These are phyloP conservation scores for Chondrus crispus DNA, from an alignment of 23 red algal species.

Conservation along the genomic window DNA sequence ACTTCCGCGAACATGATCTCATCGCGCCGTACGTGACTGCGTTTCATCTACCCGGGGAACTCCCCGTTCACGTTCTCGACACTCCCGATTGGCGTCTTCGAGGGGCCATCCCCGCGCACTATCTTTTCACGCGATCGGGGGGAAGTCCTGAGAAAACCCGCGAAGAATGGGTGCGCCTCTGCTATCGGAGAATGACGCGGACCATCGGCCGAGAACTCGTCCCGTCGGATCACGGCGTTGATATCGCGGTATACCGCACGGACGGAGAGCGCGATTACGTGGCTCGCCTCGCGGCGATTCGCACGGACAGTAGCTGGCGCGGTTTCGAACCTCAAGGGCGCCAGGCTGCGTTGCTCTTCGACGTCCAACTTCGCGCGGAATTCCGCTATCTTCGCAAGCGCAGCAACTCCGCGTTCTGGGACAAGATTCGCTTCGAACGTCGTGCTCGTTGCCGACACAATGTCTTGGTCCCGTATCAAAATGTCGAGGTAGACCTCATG, in stretches of 20 bases:
- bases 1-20: background rate
- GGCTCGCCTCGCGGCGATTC: background rate
- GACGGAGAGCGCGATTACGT: background rate
- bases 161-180: background rate
- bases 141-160: background rate
- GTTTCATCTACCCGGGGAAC: background rate
- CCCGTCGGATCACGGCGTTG: background rate
- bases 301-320: background rate
- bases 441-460: background rate
- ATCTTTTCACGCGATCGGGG: background rate
- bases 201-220: background rate
- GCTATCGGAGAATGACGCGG: background rate
- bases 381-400: background rate
- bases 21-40: background rate
- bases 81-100: background rate
- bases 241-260: background rate
- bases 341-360: background rate
- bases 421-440: background rate
- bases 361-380: background rate
- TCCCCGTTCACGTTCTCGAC: background rate
- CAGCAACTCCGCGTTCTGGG: background rate
- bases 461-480: background rate
- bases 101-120: background rate
- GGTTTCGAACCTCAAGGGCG: background rate
- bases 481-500: background rate